Conservation (phyloP, 202 grass and related monocot genomes). For the Zoysia matrella region DNA sequence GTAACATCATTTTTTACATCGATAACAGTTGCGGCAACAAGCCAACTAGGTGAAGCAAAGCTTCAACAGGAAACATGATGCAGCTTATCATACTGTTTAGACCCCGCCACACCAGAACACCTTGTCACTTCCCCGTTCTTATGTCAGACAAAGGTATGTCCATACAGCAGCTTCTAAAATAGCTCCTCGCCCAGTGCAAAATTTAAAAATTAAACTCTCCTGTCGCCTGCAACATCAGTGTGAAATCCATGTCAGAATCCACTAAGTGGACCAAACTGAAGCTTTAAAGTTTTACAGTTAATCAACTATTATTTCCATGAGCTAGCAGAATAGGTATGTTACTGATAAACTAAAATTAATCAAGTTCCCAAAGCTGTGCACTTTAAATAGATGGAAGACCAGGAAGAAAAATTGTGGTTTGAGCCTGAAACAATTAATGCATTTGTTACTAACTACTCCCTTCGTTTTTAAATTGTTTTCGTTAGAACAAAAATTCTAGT, state of each 20-base stretch:
- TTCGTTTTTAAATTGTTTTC: no score
- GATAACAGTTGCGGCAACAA: slow-evolving; percentile 42
- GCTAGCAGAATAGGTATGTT: not conserved
- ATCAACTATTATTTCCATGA: not conserved
- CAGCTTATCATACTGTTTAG: slow-evolving; percentile 20
- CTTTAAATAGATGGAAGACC: not conserved
- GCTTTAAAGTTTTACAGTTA: not conserved
- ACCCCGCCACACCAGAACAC: slow-evolving; percentile 33
- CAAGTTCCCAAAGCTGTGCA: not conserved
- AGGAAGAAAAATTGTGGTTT: no score
- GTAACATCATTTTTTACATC: slow-evolving; percentile 57
- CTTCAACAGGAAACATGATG: slow-evolving; percentile 36
- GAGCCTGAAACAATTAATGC: not conserved
- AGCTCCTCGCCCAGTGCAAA: slow-evolving; percentile 47
- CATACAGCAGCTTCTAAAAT: slow-evolving; percentile 57
- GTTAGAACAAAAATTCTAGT: no score
- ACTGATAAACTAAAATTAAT: not conserved
- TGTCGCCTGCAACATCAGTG: slow-evolving; percentile 62
- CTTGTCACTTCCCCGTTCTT: slow-evolving; percentile 48
- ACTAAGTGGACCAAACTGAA: not conserved
- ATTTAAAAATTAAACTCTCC: slow-evolving; percentile 98
- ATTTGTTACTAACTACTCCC: not conserved
- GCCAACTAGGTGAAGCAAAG: slow-evolving; percentile 38
- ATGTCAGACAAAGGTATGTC: slow-evolving; percentile 60
- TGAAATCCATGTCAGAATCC: slow-evolving; percentile 36